These are phyloP conservation scores for Hanseniaspora lindneri DNA, from an alignment of 805 yeast genomes.

Conservation along the genomic window DNA sequence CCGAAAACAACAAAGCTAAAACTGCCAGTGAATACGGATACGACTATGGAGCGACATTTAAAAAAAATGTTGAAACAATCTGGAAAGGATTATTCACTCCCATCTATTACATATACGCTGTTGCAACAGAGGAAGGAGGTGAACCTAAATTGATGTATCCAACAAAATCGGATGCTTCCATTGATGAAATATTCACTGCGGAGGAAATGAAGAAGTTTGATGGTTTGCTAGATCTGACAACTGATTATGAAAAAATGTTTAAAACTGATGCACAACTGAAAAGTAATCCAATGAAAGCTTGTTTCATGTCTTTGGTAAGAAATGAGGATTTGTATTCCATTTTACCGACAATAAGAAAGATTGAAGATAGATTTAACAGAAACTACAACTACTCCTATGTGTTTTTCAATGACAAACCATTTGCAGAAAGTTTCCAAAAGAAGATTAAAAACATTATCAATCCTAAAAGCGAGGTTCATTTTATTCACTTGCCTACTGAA, in stretches of 20 bases:
- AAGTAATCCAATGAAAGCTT: slow-evolving; percentile 25
- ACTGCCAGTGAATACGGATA: slow-evolving; percentile 7
- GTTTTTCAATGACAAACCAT: slow-evolving; percentile 70
- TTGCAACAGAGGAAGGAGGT: background rate
- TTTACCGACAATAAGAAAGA: slow-evolving; percentile 48
- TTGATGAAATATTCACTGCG: background rate
- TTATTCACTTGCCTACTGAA: slow-evolving; percentile 59
- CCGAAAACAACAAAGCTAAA: background rate
- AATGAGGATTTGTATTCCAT: slow-evolving; percentile 51
- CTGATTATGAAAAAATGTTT: slow-evolving; percentile 10
- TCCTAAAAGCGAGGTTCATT: slow-evolving; percentile 48
- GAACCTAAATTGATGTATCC: slow-evolving; percentile 10
- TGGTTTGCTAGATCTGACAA: slow-evolving; percentile 6
- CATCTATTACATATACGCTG: slow-evolving; percentile 7
- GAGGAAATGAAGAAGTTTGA: background rate
- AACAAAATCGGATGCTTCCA: slow-evolving; percentile 1
- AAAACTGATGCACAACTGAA: slow-evolving; percentile 4
- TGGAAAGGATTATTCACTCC: slow-evolving; percentile 16
- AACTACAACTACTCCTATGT: slow-evolving; percentile 83
- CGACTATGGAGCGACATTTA: slow-evolving; percentile 6
- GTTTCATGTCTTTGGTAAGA: slow-evolving; percentile 51
- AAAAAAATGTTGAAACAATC: slow-evolving; percentile 13
- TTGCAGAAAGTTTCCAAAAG: slow-evolving; percentile 55
- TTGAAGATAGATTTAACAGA: slow-evolving; percentile 71
- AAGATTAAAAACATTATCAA: slow-evolving; percentile 43